phyloP scores from a whole-genome alignment of 73 alveolate species.

The Paramecium caudatum region DNA sequence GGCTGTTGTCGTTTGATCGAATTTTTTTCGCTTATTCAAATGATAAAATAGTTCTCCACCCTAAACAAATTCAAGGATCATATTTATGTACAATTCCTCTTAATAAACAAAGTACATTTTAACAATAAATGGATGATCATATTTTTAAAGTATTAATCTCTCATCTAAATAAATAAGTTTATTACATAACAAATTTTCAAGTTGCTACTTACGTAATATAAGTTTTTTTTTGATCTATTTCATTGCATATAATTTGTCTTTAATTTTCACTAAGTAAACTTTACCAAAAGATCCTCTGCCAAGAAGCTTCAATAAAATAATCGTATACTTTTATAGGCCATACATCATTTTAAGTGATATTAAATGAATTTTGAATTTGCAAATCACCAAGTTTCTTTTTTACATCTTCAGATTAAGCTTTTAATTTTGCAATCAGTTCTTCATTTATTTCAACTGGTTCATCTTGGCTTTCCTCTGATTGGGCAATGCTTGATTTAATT shows the following conservation, averaged over 20 bases:
- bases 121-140: constrained; percentile 72
- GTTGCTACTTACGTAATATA: background rate
- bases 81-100: constrained; percentile 52
- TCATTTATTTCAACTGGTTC: constrained; percentile 9
- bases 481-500: background rate
- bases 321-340: constrained; percentile 39
- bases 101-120: constrained; percentile 61
- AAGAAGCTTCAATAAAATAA: constrained; percentile 77
- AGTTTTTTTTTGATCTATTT: constrained; percentile 70
- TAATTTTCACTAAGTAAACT: constrained; percentile 88
- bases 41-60: constrained; percentile 77
- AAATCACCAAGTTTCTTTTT: constrained; percentile 35
- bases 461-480: background rate
- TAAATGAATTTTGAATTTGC: background rate
- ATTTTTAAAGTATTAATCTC: constrained; percentile 34
- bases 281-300: constrained; percentile 97
- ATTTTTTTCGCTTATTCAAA: constrained; percentile 59
- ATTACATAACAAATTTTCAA: constrained; percentile 71
- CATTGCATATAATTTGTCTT: constrained; percentile 89
- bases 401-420: constrained; percentile 1
- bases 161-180: constrained; percentile 24
- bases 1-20: constrained; percentile 62
- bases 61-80: constrained; percentile 69
- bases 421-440: background rate
- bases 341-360: constrained; percentile 25